A percentile compares a stretch with the other conserved stretches of the same genome.
These are phyloP conservation scores for Epithemia pelagica DNA, from an alignment of 108 stramenopile species.

Conservation along the genomic window DNA sequence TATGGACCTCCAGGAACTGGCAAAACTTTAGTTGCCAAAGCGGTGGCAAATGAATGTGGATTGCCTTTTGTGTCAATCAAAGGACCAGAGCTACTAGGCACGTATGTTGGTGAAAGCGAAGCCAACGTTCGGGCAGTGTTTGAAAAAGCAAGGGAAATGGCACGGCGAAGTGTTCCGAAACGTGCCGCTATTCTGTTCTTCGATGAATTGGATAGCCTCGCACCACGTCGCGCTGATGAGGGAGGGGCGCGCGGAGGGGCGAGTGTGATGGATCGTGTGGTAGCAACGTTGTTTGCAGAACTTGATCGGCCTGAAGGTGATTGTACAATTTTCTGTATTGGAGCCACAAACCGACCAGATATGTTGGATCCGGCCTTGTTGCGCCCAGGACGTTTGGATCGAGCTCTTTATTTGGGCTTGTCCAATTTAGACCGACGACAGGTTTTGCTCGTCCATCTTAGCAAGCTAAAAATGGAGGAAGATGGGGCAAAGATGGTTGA, in stretches of 20 bases:
- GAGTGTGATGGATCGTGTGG: slow-evolving; percentile 95
- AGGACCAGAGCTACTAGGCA: slow-evolving; percentile 91
- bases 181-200: slow-evolving; percentile 77
- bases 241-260: slow-evolving; percentile 53
- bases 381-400: slow-evolving; percentile 97
- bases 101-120: slow-evolving; percentile 97
- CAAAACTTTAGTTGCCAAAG: slow-evolving; percentile 99
- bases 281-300: slow-evolving; percentile 85
- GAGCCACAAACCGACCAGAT: slow-evolving; percentile 98
- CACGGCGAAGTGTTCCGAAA: slow-evolving; percentile 25
- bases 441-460: slow-evolving; percentile 79
- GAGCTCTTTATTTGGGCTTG: slow-evolving; percentile 88
- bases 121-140: slow-evolving; percentile 88
- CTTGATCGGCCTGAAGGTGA: slow-evolving; percentile 49
- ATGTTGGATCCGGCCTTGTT: slow-evolving; percentile 90
- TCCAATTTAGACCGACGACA: slow-evolving; percentile 23
- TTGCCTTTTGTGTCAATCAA: slow-evolving; percentile 93
- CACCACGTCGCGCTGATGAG: slow-evolving; percentile 81
- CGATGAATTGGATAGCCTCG: slow-evolving; percentile 97
- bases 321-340: slow-evolving; percentile 85
- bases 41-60: slow-evolving; percentile 96
- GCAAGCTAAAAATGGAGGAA: slow-evolving; percentile 78
- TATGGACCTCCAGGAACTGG: slow-evolving; percentile 83
- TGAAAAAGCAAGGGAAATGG: slow-evolving; percentile 58
- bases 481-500: slow-evolving; percentile 40